Evolutionary conservation across 371 early-diverging fungal species (phyloP).

Genomic region (Mortierella sp.): DNA sequence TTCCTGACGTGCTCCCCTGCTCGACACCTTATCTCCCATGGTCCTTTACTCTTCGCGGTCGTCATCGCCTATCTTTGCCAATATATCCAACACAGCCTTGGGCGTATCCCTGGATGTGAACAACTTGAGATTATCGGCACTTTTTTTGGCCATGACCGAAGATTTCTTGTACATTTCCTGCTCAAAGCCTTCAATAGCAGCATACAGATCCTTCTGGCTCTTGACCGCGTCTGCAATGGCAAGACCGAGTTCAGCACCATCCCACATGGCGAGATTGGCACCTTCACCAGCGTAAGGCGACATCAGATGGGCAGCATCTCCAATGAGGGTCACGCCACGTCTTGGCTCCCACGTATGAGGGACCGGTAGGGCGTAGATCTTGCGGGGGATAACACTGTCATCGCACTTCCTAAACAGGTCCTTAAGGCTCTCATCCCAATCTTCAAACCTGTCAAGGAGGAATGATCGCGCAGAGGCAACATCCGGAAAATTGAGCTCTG

Average conservation of each 20-base stretch:
- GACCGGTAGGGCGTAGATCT: slow-evolving; percentile 53
- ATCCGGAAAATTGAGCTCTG: slow-evolving; percentile 9
- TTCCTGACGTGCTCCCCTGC: no score
- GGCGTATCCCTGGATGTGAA: background rate
- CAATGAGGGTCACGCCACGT: slow-evolving; percentile 57
- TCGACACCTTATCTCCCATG: no score
- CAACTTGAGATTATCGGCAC: no score
- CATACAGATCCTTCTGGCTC: slow-evolving; percentile 1
- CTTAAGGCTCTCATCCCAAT: slow-evolving; percentile 32
- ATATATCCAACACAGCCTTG: no score
- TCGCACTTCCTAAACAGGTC: slow-evolving; percentile 24
- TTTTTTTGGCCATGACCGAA: no score
- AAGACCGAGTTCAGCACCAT: slow-evolving; percentile 51
- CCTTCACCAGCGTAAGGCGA: slow-evolving; percentile 64
- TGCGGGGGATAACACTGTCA: slow-evolving; percentile 29
- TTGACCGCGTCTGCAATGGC: slow-evolving; percentile 26
- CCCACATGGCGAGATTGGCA: slow-evolving; percentile 60
- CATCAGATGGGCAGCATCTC: slow-evolving; percentile 68
- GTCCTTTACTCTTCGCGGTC: no score
- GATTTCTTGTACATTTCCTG: no score
- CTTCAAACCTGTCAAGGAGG: slow-evolving; percentile 23
- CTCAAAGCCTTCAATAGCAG: no score
- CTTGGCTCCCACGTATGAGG: slow-evolving; percentile 38
- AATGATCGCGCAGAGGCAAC: slow-evolving; percentile 16
- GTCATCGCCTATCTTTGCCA: no score